Evolutionary conservation across 2,329 filamentous ascomycete genomes (phyloP).

Genomic region (Ophiostoma australiae): DNA sequence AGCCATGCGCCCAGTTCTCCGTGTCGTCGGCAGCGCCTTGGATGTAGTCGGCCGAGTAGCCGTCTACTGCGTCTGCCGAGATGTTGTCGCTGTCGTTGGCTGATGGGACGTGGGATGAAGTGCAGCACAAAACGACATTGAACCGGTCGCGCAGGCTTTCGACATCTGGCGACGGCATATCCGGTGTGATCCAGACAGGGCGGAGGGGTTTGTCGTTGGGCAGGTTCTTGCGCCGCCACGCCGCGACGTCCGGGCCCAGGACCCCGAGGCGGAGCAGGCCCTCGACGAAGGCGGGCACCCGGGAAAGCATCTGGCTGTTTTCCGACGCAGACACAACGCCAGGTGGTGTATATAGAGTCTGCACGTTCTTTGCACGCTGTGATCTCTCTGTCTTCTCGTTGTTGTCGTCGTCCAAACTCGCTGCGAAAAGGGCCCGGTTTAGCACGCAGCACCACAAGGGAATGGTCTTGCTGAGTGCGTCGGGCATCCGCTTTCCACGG

Average conservation of each 20-base stretch:
- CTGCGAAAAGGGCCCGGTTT: constrained; percentile 71
- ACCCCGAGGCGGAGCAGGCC: constrained; percentile 50
- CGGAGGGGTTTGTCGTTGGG: constrained; percentile 64
- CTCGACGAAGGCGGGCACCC: constrained; percentile 52
- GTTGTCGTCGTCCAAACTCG: constrained; percentile 28
- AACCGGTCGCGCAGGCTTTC: constrained; percentile 43
- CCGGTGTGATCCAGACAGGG: constrained; percentile 65
- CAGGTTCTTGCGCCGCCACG: constrained; percentile 43
- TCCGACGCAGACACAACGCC: constrained; percentile 69
- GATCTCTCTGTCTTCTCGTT: background rate
- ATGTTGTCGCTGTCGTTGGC: constrained; percentile 54
- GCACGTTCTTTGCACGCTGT: constrained; percentile 27
- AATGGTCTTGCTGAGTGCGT: constrained; percentile 88
- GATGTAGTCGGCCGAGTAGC: constrained; percentile 92
- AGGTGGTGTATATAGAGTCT: constrained; percentile 64
- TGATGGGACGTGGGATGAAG: constrained; percentile 68
- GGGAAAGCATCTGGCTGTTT: constrained; percentile 67
- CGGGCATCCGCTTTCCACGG: constrained; percentile 79
- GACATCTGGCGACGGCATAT: constrained; percentile 36
- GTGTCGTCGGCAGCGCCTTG: constrained; percentile 94
- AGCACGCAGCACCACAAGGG: constrained; percentile 90
- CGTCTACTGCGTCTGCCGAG: constrained; percentile 36
- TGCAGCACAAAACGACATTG: constrained; percentile 76
- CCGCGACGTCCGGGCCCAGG: constrained; percentile 46
- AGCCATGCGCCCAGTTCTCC: constrained; percentile 82